Evolutionary conservation across 2,329 filamentous ascomycete genomes (phyloP), one percentile per base, ranked within the genome.

Genomic region (Ambrosiella cleistominuta): DNA sequence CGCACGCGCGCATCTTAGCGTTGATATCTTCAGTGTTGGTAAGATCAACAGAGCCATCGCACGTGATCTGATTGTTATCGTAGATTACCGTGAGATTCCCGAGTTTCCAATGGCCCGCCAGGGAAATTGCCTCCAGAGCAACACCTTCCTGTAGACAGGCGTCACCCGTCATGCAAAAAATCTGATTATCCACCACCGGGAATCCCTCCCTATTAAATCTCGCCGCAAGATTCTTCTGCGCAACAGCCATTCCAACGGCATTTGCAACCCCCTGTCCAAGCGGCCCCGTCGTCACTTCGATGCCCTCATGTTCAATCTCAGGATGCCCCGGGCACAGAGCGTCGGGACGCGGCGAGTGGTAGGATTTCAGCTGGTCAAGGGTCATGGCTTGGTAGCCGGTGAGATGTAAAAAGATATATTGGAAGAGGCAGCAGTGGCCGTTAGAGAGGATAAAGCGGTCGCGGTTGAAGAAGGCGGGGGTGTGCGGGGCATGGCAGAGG

Each of bases 371-470:
- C 64, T 80, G 74, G 5, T 80, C 76, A 7, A 79, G 65, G 0
- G 77, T 79, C 77, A 77, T 78, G 60, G 67, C 66, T 61, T 74
- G 72, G 67, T 78, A 79, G 51, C 77, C 78, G 1, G 69, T 68
- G 8, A 80, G 70, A 60, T 81, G 74, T 7, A 77, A 67, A 61
- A 80, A 75, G 0, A 68, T 65, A 65, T 80, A 80, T 59, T 77
- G 74, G 61, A 77, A 79, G 19, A 80, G 68, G 63, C 75, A 76
- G 1, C 74, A 72, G 62, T 79, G 77, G n/a, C 93, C 93, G 79
- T 98, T 97, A 62, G 78, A 82, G 9, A 83, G 70, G 6, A 83
- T 75, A 63, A 83, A 82, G 19, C 79, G 74, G 63, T 83, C 80
- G 40, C 80, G 71, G 65, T 83, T 80, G 70, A 82, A 81, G 66